Base-by-base conservation (phyloP, 139 green algal species). In the Coelastrella sp. region DNA sequence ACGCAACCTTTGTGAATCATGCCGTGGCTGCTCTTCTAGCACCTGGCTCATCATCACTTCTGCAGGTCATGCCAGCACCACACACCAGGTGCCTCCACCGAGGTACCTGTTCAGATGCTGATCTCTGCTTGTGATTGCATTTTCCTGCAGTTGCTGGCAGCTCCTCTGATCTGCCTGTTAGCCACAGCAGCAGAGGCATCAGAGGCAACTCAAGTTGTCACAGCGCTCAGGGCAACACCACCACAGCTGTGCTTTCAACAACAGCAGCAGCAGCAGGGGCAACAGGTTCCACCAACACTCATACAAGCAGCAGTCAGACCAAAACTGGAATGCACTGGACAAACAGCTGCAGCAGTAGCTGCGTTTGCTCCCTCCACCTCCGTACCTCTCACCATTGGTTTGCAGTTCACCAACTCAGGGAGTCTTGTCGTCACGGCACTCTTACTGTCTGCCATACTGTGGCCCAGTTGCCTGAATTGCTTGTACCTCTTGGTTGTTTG, bases 141-240 rank as follows among this genome's bases (percentile, higher is more conserved):
- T 0, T 63, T 6, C 27, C 19, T 76, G 66, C 68, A 89, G 84
- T 19, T 89, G 68, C 35, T 89, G 68, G 10, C 15, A 10, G 20
- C 84, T 12, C 84, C 84, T 5, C 49, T 89, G 4, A 59, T 89
- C 25, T 81, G 68, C 49, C 25, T 89, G 35, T 7, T 89, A 58
- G 84, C 70, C 11, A 68, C 84, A n/a, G 68, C 84, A 80, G 84
- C 84, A 81, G 84, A 89, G 57, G 84, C 70, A 70, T 58, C 66
- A 24, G 84, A 89, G 15, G 84, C 84, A 7, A 66, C 20, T 14
- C 68, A 82, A n/a, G 84, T 89, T 19, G 68, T 89, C 49, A 7
- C 68, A 73, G 84, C 84, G 20, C 35, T 89, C 7, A 61, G 60
- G 7, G 66, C 68, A 80, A 68, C 10, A 66, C 84, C 70, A 56